Evolutionary conservation across 23 red algal genomes (phyloP).

Genomic region (Gracilaria domingensis): DNA sequence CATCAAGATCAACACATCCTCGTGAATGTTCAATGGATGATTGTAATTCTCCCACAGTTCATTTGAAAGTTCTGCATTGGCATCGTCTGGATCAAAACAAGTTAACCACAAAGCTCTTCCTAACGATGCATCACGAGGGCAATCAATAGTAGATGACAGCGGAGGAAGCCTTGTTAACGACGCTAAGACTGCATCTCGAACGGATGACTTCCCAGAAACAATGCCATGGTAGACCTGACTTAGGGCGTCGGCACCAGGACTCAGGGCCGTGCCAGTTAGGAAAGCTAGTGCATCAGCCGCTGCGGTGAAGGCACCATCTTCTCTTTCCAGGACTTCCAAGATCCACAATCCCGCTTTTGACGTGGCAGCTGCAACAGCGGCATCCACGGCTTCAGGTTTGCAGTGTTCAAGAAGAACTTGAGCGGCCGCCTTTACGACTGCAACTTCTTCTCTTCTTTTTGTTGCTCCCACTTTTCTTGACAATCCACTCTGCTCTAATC

Average conservation of each 20-base stretch:
- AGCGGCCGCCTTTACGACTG: conserved; percentile 51
- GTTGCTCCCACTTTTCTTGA: conserved; percentile 31
- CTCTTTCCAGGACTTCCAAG: conserved; percentile 71
- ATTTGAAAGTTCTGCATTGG: conserved; percentile 54
- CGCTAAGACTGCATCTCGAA: conserved; percentile 80
- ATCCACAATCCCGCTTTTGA: conserved; percentile 71
- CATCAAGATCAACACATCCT: conserved; percentile 48
- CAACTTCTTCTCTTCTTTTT: conserved; percentile 38
- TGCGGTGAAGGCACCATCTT: conserved; percentile 71
- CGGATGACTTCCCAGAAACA: conserved; percentile 84
- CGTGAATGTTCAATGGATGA: conserved; percentile 58
- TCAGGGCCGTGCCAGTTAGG: conserved; percentile 64
- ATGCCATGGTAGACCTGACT: conserved; percentile 74
- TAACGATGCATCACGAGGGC: conserved; percentile 60
- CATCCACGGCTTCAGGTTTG: conserved; percentile 66
- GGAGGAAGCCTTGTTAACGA: conserved; percentile 61
- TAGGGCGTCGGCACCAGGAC: conserved; percentile 52
- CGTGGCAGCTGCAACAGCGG: conserved; percentile 69
- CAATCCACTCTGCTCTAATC: conserved; percentile 22
- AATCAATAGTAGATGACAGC: conserved; percentile 54
- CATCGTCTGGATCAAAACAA: conserved; percentile 77
- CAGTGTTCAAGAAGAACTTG: conserved; percentile 72
- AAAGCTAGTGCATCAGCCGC: conserved; percentile 75
- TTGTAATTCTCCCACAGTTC: conserved; percentile 81
- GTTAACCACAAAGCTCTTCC: conserved; percentile 79